These are phyloP conservation scores for Byssoonygena ceratinophila DNA, from an alignment of 2,329 filamentous ascomycete genomes.

Conservation along the genomic window DNA sequence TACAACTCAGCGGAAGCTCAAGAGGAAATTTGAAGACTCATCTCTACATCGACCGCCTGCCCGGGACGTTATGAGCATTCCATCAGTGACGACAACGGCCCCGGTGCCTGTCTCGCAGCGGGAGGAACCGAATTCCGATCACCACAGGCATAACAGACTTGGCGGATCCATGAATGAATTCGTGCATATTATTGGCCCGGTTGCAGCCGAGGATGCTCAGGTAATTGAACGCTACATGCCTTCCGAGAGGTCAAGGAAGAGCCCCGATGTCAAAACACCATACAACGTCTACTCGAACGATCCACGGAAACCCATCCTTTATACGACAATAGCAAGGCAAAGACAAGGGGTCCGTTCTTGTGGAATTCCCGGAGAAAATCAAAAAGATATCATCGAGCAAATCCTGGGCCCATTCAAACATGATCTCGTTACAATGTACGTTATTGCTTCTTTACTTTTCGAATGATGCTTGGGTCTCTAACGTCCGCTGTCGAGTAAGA, in stretches of 20 bases:
- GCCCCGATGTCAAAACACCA: slow-evolving; percentile 33
- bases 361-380: slow-evolving; percentile 38
- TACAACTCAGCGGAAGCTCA: slow-evolving; percentile 8
- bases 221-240: slow-evolving; percentile 51
- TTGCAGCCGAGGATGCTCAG: slow-evolving; percentile 50
- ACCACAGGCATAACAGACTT: slow-evolving; percentile 12
- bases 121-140: not conserved
- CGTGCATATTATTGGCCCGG: slow-evolving; percentile 50
- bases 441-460: slow-evolving; percentile 24
- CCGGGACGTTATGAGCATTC: slow-evolving; percentile 8
- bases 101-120: not conserved
- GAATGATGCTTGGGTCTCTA: slow-evolving; percentile 11
- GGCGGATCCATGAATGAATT: slow-evolving; percentile 29
- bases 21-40: slow-evolving; percentile 13
- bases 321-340: slow-evolving; percentile 41
- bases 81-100: not conserved
- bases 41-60: not conserved
- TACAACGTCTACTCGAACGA: slow-evolving; percentile 45
- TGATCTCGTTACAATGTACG: slow-evolving; percentile 44
- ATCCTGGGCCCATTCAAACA: slow-evolving; percentile 46
- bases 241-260: slow-evolving; percentile 30
- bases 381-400: slow-evolving; percentile 48
- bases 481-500: slow-evolving; percentile 26
- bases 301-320: slow-evolving; percentile 38
- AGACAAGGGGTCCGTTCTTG: slow-evolving; percentile 40